phyloP scores from a whole-genome alignment of 192 early-diverging fungal genomes.

The Coemansia sp. region DNA sequence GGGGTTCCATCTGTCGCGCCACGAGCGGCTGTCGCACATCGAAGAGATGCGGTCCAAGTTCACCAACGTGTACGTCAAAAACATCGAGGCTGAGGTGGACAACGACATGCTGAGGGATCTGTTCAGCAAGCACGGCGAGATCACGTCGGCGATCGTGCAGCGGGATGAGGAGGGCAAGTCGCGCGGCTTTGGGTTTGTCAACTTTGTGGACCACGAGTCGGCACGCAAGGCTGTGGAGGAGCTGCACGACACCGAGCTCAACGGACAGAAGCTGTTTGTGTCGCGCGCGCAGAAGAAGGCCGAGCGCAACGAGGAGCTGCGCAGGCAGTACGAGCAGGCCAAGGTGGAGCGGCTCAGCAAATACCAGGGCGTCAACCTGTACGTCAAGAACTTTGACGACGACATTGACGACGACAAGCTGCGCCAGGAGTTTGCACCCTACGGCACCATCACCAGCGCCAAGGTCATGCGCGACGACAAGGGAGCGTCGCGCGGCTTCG shows the following conservation, averaged over 20 bases:
- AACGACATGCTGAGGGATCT: conserved; percentile 76
- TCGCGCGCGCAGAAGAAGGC: conserved; percentile 98
- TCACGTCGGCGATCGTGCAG: conserved; percentile 79
- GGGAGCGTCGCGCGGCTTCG: conserved; percentile 87
- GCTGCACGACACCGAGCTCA: conserved; percentile 89
- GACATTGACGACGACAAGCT: conserved; percentile 94
- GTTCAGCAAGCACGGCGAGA: conserved; percentile 78
- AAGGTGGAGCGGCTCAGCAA: conserved; percentile 95
- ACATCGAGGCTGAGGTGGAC: conserved; percentile 76
- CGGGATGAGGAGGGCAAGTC: conserved; percentile 81
- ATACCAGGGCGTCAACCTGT: conserved; percentile 98
- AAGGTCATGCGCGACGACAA: conserved; percentile 98
- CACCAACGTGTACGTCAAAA: conserved; percentile 99
- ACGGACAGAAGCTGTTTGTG: conserved; percentile 92
- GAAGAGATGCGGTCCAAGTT: conserved; percentile 88
- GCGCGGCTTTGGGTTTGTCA: conserved; percentile 96
- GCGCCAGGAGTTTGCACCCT: conserved; percentile 93
- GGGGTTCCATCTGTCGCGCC: conserved; percentile 87
- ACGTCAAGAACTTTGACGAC: conserved; percentile 99
- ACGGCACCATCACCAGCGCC: conserved; percentile 94
- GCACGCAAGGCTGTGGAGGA: conserved; percentile 86
- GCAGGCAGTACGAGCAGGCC: conserved; percentile 92
- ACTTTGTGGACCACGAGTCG: conserved; percentile 89
- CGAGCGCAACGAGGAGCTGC: conserved; percentile 96
- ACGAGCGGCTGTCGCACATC: conserved; percentile 88